Evolutionary conservation across 306 rosid species (phyloP), one percentile per base, ranked within the genome.

Genomic region (Betula pendula): DNA sequence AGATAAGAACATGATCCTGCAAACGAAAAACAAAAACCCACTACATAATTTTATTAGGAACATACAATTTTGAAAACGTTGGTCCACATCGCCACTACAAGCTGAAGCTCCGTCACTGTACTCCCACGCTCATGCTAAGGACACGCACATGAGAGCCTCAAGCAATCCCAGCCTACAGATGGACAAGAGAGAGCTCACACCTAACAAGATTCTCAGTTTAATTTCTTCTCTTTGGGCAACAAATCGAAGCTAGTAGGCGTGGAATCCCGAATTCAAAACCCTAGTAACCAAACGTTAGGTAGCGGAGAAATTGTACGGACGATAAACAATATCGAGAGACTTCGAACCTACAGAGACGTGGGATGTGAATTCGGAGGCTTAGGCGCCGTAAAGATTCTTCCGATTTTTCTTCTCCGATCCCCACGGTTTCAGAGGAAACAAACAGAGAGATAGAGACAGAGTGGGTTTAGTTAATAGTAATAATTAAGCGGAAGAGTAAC

Each of bases 61-160:
- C 86, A 2, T 81, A 88, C 89, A 75, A 88, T 79, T 79, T 79
- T 88, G 84, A 83, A 88, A 65, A 88, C 83, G 72, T 85, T 88
- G 7, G 89, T 88, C 91, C 87, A 88, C 91, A 88, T 88, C 81
- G 35, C 79, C 53, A 70, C 70, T 44, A 63, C 45, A 29, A 35
- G 40, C 27, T 15, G 22, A 45, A 49, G 27, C 75, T 71, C 55
- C 62, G 22, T 44, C 20, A 17, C 60, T 19, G 7, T 20, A 65
- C 70, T 62, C 25, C 70, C n/a, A 19, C 48, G 19, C 47, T 40
- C 35, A 65, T 5, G 3, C 70, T n/a, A 65, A 11, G 48, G n/a
- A 45, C 63, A 56, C 29, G 63, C 63, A 22, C 27, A 27, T 25
- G 13, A 24, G 27, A 5, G 67, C 31, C 3, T 59, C 40, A 1